These are phyloP conservation scores for Flammula alnicola DNA, from an alignment of 1,284 basidiomycete genomes.

Conservation along the genomic window DNA sequence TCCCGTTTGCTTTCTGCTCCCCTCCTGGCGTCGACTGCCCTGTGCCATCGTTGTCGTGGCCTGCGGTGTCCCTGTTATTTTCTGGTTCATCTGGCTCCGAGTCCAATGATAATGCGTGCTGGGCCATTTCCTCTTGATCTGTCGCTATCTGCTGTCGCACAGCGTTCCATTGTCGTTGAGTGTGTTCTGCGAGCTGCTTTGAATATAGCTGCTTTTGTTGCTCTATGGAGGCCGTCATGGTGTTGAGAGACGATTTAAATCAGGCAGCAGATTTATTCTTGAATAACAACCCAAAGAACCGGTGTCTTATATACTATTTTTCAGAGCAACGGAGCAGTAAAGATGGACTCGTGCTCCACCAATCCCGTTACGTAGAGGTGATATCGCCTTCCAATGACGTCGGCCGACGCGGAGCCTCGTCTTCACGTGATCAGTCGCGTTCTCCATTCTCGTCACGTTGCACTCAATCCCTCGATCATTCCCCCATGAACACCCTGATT, in stretches of 20 bases:
- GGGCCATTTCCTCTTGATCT: slow-evolving; percentile 11
- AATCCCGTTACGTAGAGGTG: slow-evolving; percentile 25
- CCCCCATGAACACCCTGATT: neutral
- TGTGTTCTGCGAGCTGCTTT: slow-evolving; percentile 61
- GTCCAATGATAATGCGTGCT: neutral
- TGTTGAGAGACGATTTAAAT: neutral
- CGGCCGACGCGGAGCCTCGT: slow-evolving; percentile 16
- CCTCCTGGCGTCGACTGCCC: slow-evolving; percentile 9
- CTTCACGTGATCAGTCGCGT: slow-evolving; percentile 26
- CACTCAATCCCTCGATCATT: slow-evolving; percentile 5
- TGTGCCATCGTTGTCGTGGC: neutral
- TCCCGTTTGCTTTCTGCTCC: slow-evolving; percentile 3
- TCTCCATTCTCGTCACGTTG: neutral
- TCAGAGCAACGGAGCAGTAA: slow-evolving; percentile 7
- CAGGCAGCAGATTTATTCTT: neutral
- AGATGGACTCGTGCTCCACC: slow-evolving; percentile 24
- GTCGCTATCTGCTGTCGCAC: slow-evolving; percentile 21
- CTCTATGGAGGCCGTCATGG: slow-evolving; percentile 41
- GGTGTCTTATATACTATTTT: slow-evolving; percentile 21
- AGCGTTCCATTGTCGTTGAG: slow-evolving; percentile 58
- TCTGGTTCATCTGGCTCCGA: slow-evolving; percentile 2
- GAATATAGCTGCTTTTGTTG: slow-evolving; percentile 57
- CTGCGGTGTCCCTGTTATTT: slow-evolving; percentile 1
- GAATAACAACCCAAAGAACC: neutral
- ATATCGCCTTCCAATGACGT: slow-evolving; percentile 28